phyloP scores from a whole-genome alignment of 768 basidiomycete genomes.

The Tephrocybe sp. region DNA sequence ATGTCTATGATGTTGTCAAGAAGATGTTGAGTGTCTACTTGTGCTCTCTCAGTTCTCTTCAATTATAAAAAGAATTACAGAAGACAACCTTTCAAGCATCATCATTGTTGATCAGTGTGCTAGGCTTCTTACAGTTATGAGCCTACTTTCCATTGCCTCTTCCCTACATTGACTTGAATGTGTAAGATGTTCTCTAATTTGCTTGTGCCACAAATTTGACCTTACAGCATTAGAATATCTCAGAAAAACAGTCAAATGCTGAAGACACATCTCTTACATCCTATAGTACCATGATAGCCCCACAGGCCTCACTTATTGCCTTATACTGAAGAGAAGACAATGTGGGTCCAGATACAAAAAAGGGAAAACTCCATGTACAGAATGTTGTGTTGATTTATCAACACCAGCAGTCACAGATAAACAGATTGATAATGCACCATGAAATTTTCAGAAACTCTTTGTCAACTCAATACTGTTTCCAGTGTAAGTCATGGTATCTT shows the following conservation, averaged over 20 bases:
- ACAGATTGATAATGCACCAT: neutral
- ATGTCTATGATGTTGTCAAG: neutral
- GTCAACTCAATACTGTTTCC: neutral
- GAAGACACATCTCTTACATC: no score
- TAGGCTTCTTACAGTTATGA: neutral
- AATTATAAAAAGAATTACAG: neutral
- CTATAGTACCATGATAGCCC: no score
- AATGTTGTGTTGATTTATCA: no score
- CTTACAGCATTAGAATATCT: no score
- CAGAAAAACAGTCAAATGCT: no score
- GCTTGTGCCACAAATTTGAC: neutral
- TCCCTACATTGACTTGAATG: neutral
- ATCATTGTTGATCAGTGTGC: neutral
- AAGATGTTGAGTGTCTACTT: neutral
- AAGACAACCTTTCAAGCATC: neutral
- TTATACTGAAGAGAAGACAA: no score
- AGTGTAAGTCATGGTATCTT: neutral
- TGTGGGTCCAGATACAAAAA: no score
- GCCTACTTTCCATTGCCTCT: neutral
- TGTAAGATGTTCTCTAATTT: neutral
- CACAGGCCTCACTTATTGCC: no score
- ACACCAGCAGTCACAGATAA: no score
- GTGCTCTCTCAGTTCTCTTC: neutral
- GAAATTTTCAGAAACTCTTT: neutral
- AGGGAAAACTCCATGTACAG: no score